Evolutionary conservation across 495 filamentous ascomycete species (phyloP), one percentile per base, ranked within the genome.

Genomic region (Penicillium samsonianum): DNA sequence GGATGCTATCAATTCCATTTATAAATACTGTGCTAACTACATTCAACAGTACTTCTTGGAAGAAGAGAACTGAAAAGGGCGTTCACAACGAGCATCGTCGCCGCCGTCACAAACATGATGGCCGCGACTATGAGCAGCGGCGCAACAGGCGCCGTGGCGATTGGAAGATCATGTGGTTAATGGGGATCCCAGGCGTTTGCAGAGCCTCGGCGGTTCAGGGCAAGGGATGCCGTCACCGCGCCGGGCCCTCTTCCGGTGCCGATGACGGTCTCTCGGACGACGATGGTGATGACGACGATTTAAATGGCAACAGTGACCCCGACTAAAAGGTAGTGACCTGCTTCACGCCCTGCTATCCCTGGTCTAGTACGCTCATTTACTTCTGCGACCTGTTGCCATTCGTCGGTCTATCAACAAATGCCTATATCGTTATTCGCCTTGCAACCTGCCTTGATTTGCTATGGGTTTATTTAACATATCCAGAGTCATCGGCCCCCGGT

Each of bases 1-100:
- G 12, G 5, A 33, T 55, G 35, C 37, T 43, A 30, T 26, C 2
- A 3, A 6, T 19, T 17, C 26, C 16, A n/a, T 4, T 10, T 3
- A 19, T 31, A 12, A 20, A 11, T 1, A 28, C 6, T 25, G 16
- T 59, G 43, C 54, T 56, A 38, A 55, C 47, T 35, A 33, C 26
- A n/a, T 14, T 17, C 16, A 71, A 70, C 25, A 48, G 45, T 96
- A 94, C 87, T 96, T 96, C 89, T 73, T 96, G 71, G 92, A 96
- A 72, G 92, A 96, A 64, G 85, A 91, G 73, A 87, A 79, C 79
- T 93, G 82, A 93, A 87, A 75, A 79, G 78, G 82, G 77, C 78
- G 64, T 84, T 64, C 65, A 75, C 65, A 65, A 73, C 61, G 73
- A 81, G 58, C 63, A 73, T 65, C 60, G 74, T 64, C 78, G 73